Base-by-base conservation (phyloP, 192 early-diverging fungal species). In the Coemansia sp. region DNA sequence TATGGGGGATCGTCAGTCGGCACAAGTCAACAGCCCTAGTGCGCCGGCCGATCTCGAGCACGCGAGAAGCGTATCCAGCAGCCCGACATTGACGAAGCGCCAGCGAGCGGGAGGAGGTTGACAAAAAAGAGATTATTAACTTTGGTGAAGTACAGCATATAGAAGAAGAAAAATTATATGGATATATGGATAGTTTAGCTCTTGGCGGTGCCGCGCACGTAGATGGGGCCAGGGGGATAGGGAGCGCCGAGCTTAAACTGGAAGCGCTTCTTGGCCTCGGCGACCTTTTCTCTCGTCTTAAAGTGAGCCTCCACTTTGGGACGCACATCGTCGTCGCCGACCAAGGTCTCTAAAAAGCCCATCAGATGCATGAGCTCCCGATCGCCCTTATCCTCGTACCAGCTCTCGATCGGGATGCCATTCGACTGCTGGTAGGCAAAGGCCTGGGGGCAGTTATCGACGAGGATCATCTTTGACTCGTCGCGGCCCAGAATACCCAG, bases 371-470 rank as follows among this genome's bases (percentile, higher is more conserved):
- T 58, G 54, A 92, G 79, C 80, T 91, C 91, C n/a, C 74, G 62
- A 61, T 92, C 91, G 29, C 59, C 42, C 70, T 81, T 84, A 67
- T 92, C 90, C 41, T 89, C 86, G 56, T 92, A 92, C 89, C 89
- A 92, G 62, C 82, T 86, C 60, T 80, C 87, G 35, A 92, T 91
- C 9, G 90, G 90, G 32, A 92, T 84, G 3, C 90, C 90, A 54
- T 91, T 91, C 22, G 85, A 85, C 43, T 87, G 84, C 45, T 92
- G 91, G 71, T 90, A 91, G 8, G 85, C 89, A 79, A 89, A 92
- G 2, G 89, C 90, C 59, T 92, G 90, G 8, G 89, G 89, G 4
- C 88, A 88, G 53, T 92, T 92, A 63, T 92, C 91, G 1, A 92
- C 86, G 54, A 92, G 79, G 3, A 91, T 57, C 25, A 88, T 82